Evolutionary conservation across 805 yeast genomes (phyloP).

Genomic region (Myxozyma sirexii): DNA sequence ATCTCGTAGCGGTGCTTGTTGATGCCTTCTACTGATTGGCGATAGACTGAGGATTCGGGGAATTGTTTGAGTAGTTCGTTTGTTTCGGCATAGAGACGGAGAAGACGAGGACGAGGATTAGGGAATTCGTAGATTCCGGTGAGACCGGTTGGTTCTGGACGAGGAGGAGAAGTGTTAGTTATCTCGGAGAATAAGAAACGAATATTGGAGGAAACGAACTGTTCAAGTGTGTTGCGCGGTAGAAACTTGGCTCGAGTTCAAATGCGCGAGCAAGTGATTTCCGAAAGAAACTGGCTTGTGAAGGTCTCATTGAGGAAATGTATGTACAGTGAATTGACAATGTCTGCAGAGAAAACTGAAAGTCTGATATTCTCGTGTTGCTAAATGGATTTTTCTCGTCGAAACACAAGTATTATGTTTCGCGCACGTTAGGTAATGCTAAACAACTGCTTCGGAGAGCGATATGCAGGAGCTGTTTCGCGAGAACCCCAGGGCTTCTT

Average conservation of each 20-base stretch:
- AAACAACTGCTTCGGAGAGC: too few relatives aligned
- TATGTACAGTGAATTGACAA: neutral
- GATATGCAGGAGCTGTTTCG: too few relatives aligned
- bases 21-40: slow-evolving; percentile 70
- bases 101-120: slow-evolving; percentile 77
- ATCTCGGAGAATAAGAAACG: too few relatives aligned
- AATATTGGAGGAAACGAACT: neutral
- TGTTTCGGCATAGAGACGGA: slow-evolving; percentile 71
- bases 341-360: neutral
- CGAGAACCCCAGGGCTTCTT: too few relatives aligned
- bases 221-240: neutral
- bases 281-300: slow-evolving; percentile 14
- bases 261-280: neutral
- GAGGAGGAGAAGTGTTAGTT: too few relatives aligned
- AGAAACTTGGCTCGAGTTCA: slow-evolving; percentile 2
- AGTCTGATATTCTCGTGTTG: neutral
- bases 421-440: too few relatives aligned
- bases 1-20: slow-evolving; percentile 68
- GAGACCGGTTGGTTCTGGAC: slow-evolving; percentile 61
- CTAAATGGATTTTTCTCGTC: neutral
- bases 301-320: slow-evolving; percentile 7
- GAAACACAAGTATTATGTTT: too few relatives aligned
- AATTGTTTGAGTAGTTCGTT: slow-evolving; percentile 60
- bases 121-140: slow-evolving; percentile 81
- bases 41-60: slow-evolving; percentile 74